Evolutionary conservation across 352 stramenopile genomes (phyloP).

Genomic region (Phytophthora cactorum): DNA sequence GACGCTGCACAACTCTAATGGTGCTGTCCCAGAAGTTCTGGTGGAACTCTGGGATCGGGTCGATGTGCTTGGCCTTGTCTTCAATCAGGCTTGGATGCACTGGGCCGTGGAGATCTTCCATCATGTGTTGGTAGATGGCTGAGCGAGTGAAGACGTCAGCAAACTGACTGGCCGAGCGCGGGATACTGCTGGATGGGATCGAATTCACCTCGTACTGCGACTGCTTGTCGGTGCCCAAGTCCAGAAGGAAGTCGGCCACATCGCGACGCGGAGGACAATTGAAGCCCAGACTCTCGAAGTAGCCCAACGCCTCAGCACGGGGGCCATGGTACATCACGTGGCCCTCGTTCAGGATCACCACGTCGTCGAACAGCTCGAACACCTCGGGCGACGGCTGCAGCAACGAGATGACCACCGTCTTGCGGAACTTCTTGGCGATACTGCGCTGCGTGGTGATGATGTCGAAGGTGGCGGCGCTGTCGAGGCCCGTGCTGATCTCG

Average conservation of each 20-base stretch:
- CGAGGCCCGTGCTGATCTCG: no score
- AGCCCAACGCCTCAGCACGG: constrained; percentile 60
- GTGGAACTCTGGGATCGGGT: constrained; percentile 47
- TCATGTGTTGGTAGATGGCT: constrained; percentile 16
- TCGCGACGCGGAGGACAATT: constrained; percentile 66
- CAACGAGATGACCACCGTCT: constrained; percentile 78
- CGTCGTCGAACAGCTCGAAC: constrained; percentile 93
- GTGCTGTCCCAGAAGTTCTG: constrained; percentile 38
- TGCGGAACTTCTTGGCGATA: no score
- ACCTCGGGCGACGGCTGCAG: constrained; percentile 93
- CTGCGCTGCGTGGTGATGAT: no score
- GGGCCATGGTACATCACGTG: constrained; percentile 89
- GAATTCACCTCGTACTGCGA: constrained; percentile 34
- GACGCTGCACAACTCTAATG: constrained; percentile 35
- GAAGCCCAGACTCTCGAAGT: constrained; percentile 84
- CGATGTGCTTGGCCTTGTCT: constrained; percentile 76
- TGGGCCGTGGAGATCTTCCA: constrained; percentile 16
- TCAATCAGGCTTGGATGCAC: constrained; percentile 10
- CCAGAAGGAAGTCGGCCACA: constrained; percentile 91
- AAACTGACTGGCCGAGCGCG: constrained; percentile 34
- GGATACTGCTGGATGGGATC: constrained; percentile 1
- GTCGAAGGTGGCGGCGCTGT: no score
- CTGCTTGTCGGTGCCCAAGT: constrained; percentile 53
- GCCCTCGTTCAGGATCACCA: constrained; percentile 92
- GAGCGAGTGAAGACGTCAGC: constrained; percentile 27